Evolutionary conservation across 495 filamentous ascomycete genomes (phyloP), one percentile per base, ranked within the genome.

Genomic region (Penicillium crystallinum): DNA sequence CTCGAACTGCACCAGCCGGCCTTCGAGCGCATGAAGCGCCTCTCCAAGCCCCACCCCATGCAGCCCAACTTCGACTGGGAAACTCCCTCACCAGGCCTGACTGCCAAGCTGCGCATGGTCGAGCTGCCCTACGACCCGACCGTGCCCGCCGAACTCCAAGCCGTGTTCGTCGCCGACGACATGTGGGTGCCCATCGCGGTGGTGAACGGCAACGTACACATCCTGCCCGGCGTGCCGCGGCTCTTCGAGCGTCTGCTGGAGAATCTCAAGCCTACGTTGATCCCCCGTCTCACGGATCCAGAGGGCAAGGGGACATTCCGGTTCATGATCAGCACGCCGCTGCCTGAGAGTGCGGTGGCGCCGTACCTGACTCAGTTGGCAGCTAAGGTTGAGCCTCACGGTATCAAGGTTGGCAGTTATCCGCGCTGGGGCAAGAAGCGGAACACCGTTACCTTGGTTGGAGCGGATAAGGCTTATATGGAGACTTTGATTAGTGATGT

Each of bases 331-430:
- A 90, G 86, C 46, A 97, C 93, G 46, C 90, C 92, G 29, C 56
- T 95, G 67, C 73, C 84, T 0, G 93, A 98, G 74, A 96, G 90
- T 67, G 78, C 77, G 3, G 81, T 97, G 7, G 92, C 93, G 8
- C 78, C 72, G 33, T 97, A 87, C 59, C 70, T 98, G 67, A 90
- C 89, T 3, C 80, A 86, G 55, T 70, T 98, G 49, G 88, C 91
- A 11, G 77, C 65, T 12, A 81, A 77, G 66, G 88, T 88, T 7
- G 81, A 82, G 64, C 68, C 79, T 0, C 79, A 78, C 55, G 89
- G 89, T 0, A 78, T 98, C 46, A 97, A 97, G 72, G 89, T 98
- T n/a, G 93, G 93, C 7, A 95, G 89, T 63, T 98, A 98, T 71
- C 93, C 93, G 19, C 75, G 89, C 41, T 96, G 91, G 93, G 89